phyloP scores from a whole-genome alignment of 2,329 filamentous ascomycete species.

The Talaromyces marneffei region DNA sequence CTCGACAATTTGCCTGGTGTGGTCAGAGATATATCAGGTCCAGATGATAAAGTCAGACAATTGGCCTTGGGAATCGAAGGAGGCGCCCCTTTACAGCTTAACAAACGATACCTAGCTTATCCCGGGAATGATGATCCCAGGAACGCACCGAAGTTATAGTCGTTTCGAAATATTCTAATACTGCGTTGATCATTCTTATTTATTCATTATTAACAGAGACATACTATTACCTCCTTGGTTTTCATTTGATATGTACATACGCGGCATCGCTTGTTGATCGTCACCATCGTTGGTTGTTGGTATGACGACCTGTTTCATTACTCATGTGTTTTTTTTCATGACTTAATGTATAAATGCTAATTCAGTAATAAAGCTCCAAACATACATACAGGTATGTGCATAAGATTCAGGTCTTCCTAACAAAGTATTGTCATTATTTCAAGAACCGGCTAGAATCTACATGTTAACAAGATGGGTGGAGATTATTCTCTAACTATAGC shows the following conservation, averaged over 20 bases:
- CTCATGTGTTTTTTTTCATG: neutral
- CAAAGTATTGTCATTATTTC: neutral
- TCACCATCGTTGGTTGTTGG: neutral
- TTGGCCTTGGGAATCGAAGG: slow-evolving; percentile 7
- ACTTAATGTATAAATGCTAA: neutral
- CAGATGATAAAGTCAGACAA: slow-evolving; percentile 9
- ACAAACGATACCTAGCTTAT: slow-evolving; percentile 7
- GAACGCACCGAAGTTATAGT: neutral
- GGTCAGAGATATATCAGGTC: slow-evolving; percentile 8
- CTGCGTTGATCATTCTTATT: neutral
- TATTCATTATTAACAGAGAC: neutral
- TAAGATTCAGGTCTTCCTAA: too few species aligned
- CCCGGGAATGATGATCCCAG: slow-evolving; percentile 5
- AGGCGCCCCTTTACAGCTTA: neutral
- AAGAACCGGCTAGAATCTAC: neutral
- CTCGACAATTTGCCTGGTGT: slow-evolving; percentile 8
- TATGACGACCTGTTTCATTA: neutral
- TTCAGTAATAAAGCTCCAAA: too few species aligned
- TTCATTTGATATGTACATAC: neutral
- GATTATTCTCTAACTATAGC: neutral
- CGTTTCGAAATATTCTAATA: neutral
- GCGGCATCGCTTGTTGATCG: neutral
- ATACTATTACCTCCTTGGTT: neutral
- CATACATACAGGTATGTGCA: too few species aligned
- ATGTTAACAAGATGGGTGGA: neutral